Base-by-base conservation (phyloP, 768 basidiomycete species). In the Russula sp. region DNA sequence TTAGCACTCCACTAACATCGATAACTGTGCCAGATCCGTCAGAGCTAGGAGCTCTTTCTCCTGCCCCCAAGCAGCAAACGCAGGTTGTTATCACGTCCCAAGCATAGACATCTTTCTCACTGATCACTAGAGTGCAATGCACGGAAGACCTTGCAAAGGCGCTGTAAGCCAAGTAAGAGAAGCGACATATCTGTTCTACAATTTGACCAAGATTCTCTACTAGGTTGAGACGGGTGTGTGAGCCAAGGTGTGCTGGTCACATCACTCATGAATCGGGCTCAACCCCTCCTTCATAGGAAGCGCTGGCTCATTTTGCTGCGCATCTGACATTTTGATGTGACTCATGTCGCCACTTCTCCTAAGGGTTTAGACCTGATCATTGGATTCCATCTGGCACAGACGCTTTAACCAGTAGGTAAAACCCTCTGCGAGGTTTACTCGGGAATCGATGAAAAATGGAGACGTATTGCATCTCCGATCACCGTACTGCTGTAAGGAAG, bases 61-160 rank as follows among this genome's bases (percentile, higher is more conserved):
- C 75, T 81, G 7, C 65, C 77, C 29, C 59, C 70, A 2, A 71
- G 74, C 9, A 81, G 82, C 57, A 90, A 88, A 78, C 88, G 86
- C 75, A 83, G 85, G 64, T 70, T 75, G 8, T 70, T 74, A 29
- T 75, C 86, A 9, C 79, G 90, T 36, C 92, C 93, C n/a, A 96
- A 92, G 71, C 91, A 92, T 66, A 96, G 0, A 93, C 93, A 2
- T 92, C 88, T 7, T 96, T 94, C 22, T 90, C 90, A 2, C 97
- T 98, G 73, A 88, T 98, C 65, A 88, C 90, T 3, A 83, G 94
- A 35, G 77, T 93, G 51, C 93, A 96, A 67, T 86, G 82, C 58
- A 78, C 81, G 45, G 94, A 97, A 70, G 90, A 87, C 48, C 74
- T 92, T 60, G 80, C 78, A 35, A 88, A 84, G 73, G 77, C 77